A percentile compares a stretch with the other conserved stretches of the same genome.
phyloP scores from a whole-genome alignment of 169 alveolate species.

The Toxoplasma gondii region DNA sequence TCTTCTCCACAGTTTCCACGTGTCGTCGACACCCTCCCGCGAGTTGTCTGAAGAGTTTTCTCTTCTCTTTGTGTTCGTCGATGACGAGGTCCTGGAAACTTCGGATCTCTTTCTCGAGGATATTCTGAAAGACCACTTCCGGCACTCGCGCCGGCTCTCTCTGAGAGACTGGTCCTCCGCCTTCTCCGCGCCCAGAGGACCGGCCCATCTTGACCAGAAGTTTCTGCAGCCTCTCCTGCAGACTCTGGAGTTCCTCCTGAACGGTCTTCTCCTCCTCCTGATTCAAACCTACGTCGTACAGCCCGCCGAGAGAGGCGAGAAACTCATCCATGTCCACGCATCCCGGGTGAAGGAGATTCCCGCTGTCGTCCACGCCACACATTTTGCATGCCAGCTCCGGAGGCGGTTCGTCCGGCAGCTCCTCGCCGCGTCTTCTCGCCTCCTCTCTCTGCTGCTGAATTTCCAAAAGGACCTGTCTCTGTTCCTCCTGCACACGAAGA shows the following conservation, averaged over 20 bases:
- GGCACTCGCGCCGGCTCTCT: constrained; percentile 12
- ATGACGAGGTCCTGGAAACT: constrained; percentile 56
- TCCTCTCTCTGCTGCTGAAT: not conserved
- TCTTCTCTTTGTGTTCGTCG: constrained; percentile 64
- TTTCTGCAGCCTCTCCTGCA: not conserved
- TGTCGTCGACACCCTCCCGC: constrained; percentile 36
- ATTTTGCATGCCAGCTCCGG: not conserved
- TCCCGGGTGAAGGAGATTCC: constrained; percentile 12
- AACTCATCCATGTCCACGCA: constrained; percentile 8
- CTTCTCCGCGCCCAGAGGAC: not conserved
- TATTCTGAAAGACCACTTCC: not conserved
- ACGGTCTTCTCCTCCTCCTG: not conserved
- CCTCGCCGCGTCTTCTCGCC: not conserved
- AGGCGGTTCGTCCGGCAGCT: not conserved
- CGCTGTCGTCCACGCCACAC: constrained; percentile 31
- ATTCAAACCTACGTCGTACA: not conserved
- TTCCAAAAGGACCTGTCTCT: constrained; percentile 5
- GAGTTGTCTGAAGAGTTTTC: constrained; percentile 41
- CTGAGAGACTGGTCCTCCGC: not conserved
- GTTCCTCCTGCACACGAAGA: constrained; percentile 16
- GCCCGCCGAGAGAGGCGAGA: not conserved
- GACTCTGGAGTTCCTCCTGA: not conserved
- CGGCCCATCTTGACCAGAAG: constrained; percentile 24
- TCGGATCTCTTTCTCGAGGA: constrained; percentile 31
- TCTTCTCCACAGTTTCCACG: not conserved